Evolutionary conservation across 179 eudicot species (phyloP), one percentile per base, ranked within the genome.

Genomic region (Beta macrorhiza): DNA sequence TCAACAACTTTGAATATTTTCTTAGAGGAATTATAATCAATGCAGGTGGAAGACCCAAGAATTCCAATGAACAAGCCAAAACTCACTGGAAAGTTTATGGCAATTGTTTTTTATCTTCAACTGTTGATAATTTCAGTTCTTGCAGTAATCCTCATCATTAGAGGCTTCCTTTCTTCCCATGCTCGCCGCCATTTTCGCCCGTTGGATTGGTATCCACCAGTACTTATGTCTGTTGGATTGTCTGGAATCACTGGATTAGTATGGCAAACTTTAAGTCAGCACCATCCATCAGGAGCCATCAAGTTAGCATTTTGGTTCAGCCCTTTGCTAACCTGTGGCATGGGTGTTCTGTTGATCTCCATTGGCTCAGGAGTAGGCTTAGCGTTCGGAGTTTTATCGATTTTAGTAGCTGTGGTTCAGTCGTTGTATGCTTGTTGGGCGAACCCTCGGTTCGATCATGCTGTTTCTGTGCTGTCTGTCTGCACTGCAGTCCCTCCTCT

Each of bases 381-480:
- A 77, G 93, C 85, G 1, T 80, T 84, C 11, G 92, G 86, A 0
- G 83, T 82, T 1, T n/a, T 88, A 8, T 87, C 89, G 1, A 76
- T 90, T n/a, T 44, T 88, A 1, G 90, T 84, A 0, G 74, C 91
- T 1, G 59, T 90, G 6, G 58, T 86, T 13, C 90, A 83, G 25
- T 86, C 92, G 4, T 82, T 91, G 4, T 91, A 92, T 52, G 87
- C 88, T 0, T 92, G 94, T 42, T 92, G 94, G 94, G 89, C 82
- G 42, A 85, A 74, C 47, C 91, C 90, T 0, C 79, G 90, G 1
- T 87, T 90, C 29, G 80, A 85, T 7, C 87, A 90, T 37, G 85
- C 91, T 7, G 61, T 47, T 20, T 74, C 82, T 3, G 81, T 92
- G 1, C 12, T 91, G 11, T 72, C 82, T 74, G 85, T 84, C 29